Conservation (phyloP, 257 asterid genomes). For the Solanum pennellii region DNA sequence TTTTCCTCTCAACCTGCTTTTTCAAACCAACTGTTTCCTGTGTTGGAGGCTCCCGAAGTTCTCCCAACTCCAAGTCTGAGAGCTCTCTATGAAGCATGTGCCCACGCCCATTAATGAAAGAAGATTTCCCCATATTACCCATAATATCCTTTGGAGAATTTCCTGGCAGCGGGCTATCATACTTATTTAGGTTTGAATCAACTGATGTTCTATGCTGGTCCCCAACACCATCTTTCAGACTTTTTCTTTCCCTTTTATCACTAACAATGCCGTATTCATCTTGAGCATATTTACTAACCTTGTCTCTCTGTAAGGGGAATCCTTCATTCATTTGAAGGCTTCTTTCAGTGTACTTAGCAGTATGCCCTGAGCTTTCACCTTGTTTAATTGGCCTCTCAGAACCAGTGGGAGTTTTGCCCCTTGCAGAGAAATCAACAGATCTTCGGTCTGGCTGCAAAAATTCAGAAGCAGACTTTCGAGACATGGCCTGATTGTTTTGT, state of each 20-base stretch:
- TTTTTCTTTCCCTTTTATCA: conserved; percentile 28
- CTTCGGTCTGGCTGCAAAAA: conserved; percentile 37
- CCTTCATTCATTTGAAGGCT: conserved; percentile 33
- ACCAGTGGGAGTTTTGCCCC: conserved; percentile 25
- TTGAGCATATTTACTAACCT: conserved; percentile 20
- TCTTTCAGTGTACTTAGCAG: conserved; percentile 41
- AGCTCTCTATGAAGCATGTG: conserved; percentile 55
- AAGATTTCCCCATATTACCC: conserved; percentile 21
- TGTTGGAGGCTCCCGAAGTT: conserved; percentile 60
- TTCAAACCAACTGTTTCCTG: conserved; percentile 40
- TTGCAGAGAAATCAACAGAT: conserved; percentile 28
- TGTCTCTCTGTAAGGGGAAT: conserved; percentile 27
- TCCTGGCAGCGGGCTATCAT: conserved; percentile 29
- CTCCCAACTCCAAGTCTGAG: conserved; percentile 92
- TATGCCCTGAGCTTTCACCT: conserved; percentile 27
- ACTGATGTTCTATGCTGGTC: conserved; percentile 26
- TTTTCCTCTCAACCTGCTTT: conserved; percentile 48
- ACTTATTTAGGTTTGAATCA: conserved; percentile 27
- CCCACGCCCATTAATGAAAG: conserved; percentile 43
- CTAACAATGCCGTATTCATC: conserved; percentile 22
- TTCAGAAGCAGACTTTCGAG: conserved; percentile 33
- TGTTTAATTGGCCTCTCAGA: conserved; percentile 48
- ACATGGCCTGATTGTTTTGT: conserved; percentile 27
- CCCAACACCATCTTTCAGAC: conserved; percentile 29
- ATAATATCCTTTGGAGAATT: conserved; percentile 42